Conservation (phyloP, 2,329 filamentous ascomycete species). For the Aspergillus fumigatus region DNA sequence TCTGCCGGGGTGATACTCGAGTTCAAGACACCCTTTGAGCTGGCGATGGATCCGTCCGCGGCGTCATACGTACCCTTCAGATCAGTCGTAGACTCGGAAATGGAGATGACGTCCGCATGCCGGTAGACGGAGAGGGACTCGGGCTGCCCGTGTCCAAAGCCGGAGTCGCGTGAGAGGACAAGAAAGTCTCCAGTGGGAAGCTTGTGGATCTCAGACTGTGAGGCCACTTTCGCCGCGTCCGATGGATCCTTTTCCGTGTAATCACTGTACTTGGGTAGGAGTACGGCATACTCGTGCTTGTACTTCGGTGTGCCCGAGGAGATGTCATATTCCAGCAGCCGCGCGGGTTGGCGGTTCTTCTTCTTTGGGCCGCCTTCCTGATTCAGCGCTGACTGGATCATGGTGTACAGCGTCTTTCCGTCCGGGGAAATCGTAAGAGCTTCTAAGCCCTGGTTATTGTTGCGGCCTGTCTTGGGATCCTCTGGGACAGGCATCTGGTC, state of each 20-base stretch:
- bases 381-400: conserved; percentile 62
- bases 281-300: conserved; percentile 61
- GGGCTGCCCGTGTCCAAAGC: conserved; percentile 54
- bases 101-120: conserved; percentile 65
- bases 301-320: conserved; percentile 43
- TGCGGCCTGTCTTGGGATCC: conserved; percentile 57
- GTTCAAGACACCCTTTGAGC: conserved; percentile 51
- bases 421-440: conserved; percentile 60
- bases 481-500: conserved; percentile 48
- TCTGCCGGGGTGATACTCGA: conserved; percentile 52
- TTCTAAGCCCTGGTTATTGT: conserved; percentile 74
- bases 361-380: conserved; percentile 58
- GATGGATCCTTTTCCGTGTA: conserved; percentile 44
- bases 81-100: conserved; percentile 55
- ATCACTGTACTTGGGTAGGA: conserved; percentile 56
- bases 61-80: conserved; percentile 47
- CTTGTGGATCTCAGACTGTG: conserved; percentile 65
- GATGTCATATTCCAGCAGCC: conserved; percentile 63
- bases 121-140: conserved; percentile 57
- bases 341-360: conserved; percentile 52
- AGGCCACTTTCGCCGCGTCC: conserved; percentile 51
- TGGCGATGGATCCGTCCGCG: conserved; percentile 43
- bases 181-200: conserved; percentile 62
- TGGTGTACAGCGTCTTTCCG: conserved; percentile 59
- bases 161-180: conserved; percentile 60